phyloP scores from a whole-genome alignment of 2,329 filamentous ascomycete genomes.

The Chrysoporthe puriensis region DNA sequence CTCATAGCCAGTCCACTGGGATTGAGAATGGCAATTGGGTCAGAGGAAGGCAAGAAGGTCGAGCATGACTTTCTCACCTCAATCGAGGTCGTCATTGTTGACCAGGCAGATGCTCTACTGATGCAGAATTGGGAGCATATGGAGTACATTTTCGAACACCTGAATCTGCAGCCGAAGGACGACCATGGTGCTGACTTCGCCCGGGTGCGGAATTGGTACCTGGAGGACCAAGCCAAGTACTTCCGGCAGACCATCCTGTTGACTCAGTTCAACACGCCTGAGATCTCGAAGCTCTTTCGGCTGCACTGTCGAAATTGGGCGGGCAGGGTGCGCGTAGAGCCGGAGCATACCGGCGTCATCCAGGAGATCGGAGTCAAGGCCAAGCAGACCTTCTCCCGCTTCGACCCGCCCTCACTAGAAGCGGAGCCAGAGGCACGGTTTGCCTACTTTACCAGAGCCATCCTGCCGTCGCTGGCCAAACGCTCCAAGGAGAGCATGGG shows the following conservation, averaged over 20 bases:
- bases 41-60: constrained; percentile 64
- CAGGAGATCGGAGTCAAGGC: constrained; percentile 72
- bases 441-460: constrained; percentile 82
- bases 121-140: constrained; percentile 99
- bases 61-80: constrained; percentile 94
- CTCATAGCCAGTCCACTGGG: constrained; percentile 90
- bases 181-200: constrained; percentile 93
- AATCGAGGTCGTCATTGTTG: constrained; percentile 86
- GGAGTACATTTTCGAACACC: constrained; percentile 85
- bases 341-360: constrained; percentile 72
- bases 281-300: constrained; percentile 80
- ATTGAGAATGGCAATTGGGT: constrained; percentile 86
- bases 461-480: constrained; percentile 76
- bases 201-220: constrained; percentile 86
- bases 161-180: constrained; percentile 89
- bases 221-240: constrained; percentile 81
- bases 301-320: constrained; percentile 77
- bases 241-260: constrained; percentile 86
- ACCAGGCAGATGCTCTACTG: constrained; percentile 88
- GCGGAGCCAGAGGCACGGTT: constrained; percentile 87
- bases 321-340: constrained; percentile 76
- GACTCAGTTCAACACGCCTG: constrained; percentile 83
- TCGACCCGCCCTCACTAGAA: constrained; percentile 70
- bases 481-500: constrained; percentile 67
- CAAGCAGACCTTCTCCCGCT: constrained; percentile 88